phyloP scores from a whole-genome alignment of 1,139 yeast species.

The Candida freyschussii region DNA sequence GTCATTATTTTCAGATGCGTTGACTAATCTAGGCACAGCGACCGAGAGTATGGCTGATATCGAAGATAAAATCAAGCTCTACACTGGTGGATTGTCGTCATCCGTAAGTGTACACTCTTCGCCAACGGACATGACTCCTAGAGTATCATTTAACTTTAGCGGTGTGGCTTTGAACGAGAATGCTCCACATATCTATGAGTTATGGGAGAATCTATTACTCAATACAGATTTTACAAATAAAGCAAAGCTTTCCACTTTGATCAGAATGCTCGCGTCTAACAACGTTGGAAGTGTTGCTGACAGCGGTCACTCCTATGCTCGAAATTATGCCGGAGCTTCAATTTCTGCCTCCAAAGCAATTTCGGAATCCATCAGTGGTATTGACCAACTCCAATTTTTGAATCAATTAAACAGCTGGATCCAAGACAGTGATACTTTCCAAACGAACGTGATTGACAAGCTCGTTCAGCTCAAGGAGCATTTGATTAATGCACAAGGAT shows the following conservation, averaged over 20 bases:
- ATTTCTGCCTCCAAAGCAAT: conserved; percentile 58
- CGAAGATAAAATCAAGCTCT: conserved; percentile 76
- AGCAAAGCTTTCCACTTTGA: conserved; percentile 67
- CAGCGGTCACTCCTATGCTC: conserved; percentile 83
- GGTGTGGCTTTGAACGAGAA: conserved; percentile 77
- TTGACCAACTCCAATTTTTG: conserved; percentile 70
- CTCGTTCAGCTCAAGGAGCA: conserved; percentile 50
- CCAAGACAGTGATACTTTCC: conserved; percentile 53
- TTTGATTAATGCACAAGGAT: conserved; percentile 36
- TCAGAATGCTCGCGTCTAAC: conserved; percentile 72
- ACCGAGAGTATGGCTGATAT: conserved; percentile 67
- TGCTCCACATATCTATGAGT: conserved; percentile 50
- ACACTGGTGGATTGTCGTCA: conserved; percentile 80
- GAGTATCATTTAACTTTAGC: conserved; percentile 49
- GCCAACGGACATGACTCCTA: conserved; percentile 36
- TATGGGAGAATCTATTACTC: conserved; percentile 65
- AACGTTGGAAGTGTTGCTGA: conserved; percentile 78
- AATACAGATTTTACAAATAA: conserved; percentile 61
- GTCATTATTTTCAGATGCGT: conserved; percentile 73
- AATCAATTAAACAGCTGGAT: conserved; percentile 51
- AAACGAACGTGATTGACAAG: conserved; percentile 55
- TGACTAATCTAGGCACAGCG: conserved; percentile 80
- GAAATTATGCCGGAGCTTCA: conserved; percentile 60
- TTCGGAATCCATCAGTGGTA: conserved; percentile 62
- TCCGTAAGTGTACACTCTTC: conserved; percentile 52